Evolutionary conservation across 2,329 filamentous ascomycete species (phyloP), one percentile per base, ranked within the genome.

Genomic region (Aspergillus oerlinghausenensis): DNA sequence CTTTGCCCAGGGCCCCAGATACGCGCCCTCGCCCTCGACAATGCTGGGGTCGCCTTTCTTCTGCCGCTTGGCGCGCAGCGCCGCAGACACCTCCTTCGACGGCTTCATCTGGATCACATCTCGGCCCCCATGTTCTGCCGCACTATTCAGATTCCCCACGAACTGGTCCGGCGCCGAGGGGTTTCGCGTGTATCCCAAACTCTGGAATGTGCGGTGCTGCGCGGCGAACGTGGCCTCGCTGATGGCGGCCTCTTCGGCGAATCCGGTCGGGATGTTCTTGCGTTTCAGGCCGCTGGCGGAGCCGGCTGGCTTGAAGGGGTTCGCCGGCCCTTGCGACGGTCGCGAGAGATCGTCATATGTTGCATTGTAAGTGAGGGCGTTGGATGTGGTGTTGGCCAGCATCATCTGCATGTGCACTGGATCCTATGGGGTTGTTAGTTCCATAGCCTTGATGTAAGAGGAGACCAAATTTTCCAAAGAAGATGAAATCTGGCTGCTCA

Each of bases 1-100:
- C 70, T 83, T 87, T 8, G 94, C 95, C 95, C 95, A 99, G 0
- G 94, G 95, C 0, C 95, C 95, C 40, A 96, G 83, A 73, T 99
- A 99, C 49, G 92, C 88, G 54, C 88, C 88, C 7, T 91, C 86
- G 0, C 94, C 94, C 67, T 96, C 92, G 0, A 92, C 88, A 42
- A 97, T 82, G 19, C 87, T 85, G 45, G 91, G 85, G 70, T 93
- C 87, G 50, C 94, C 94, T 70, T 94, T 97, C 63, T 80, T 85
- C 73, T 97, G 92, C 59, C 94, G 82, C 65, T 87, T 89, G n/a
- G 86, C 80, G 50, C 88, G 81, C 72, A 91, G 78, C 57, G 79
- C 80, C 40, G 84, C 85, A 4, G 87, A 86, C 55, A 87, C 83
- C 62, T 89, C 88, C 73, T 95, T 97, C 28, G 84, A 78, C 11